Evolutionary conservation across 179 eudicot species (phyloP).

Genomic region (Beta corolliflora): DNA sequence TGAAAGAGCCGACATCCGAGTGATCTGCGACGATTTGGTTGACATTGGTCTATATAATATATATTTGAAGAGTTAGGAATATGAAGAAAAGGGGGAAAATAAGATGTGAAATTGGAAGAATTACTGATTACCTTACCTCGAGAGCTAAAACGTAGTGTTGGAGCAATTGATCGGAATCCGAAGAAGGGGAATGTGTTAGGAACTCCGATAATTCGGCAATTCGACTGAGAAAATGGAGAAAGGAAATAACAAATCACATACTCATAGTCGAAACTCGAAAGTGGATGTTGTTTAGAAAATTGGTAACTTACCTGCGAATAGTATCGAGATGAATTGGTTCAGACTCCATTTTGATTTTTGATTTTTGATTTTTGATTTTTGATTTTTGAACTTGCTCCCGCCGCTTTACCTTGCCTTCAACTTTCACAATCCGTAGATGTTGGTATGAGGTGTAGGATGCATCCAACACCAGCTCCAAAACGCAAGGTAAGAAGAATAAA

Average conservation of each 20-base stretch:
- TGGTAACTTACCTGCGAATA: conserved; percentile 14
- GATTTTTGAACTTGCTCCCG: too few species aligned
- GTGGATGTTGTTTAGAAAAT: background rate
- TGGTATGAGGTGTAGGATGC: too few species aligned
- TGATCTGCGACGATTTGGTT: conserved; percentile 44
- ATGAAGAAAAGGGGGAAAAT: background rate
- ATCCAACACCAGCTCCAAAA: too few species aligned
- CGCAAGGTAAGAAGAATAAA: too few species aligned
- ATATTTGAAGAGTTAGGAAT: background rate
- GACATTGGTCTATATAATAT: conserved; percentile 42
- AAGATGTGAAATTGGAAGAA: background rate
- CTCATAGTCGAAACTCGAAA: too few species aligned
- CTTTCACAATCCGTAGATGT: too few species aligned
- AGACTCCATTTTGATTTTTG: conserved; percentile 24
- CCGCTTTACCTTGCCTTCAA: too few species aligned
- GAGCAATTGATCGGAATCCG: conserved; percentile 44
- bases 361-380: too few species aligned
- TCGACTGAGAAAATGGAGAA: conserved; percentile 37
- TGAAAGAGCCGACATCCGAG: conserved; percentile 38
- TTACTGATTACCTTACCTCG: conserved; percentile 51
- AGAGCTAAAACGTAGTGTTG: conserved; percentile 39
- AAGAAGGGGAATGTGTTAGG: conserved; percentile 22
- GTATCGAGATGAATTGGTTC: background rate
- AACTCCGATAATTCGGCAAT: conserved; percentile 47
- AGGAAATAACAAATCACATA: background rate